Evolutionary conservation across 140 eudicot species (phyloP).

Genomic region (Anethum foeniculum): DNA sequence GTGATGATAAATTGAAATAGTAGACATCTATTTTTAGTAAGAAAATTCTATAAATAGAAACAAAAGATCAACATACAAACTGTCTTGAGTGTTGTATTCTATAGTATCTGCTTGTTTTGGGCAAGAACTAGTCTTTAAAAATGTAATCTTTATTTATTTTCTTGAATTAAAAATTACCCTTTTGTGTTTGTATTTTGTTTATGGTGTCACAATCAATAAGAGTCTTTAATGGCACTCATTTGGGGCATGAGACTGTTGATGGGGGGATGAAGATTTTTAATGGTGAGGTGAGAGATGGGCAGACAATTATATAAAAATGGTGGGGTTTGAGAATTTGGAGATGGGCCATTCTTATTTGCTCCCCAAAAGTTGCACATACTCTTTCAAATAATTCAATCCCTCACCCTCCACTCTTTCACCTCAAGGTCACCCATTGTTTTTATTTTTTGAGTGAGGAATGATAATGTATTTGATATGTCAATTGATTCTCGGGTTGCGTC

Average conservation of each 20-base stretch:
- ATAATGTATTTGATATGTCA: background rate
- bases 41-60: background rate
- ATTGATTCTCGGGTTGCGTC: too few relatives aligned
- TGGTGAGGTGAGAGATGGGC: background rate
- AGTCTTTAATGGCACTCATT: background rate
- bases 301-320: background rate
- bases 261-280: background rate
- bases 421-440: background rate
- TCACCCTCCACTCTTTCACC: background rate
- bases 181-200: background rate
- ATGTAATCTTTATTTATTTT: background rate
- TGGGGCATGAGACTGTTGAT: background rate
- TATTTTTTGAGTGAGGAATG: background rate
- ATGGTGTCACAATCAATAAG: background rate
- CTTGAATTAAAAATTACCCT: background rate
- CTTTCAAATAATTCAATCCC: constrained; percentile 3
- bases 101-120: constrained; percentile 4
- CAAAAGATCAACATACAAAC: background rate
- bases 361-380: constrained; percentile 4
- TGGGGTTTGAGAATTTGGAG: background rate
- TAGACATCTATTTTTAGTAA: background rate
- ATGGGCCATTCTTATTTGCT: constrained; percentile 9
- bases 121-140: background rate
- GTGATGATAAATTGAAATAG: constrained; percentile 2
- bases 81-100: background rate